Evolutionary conservation across 1,284 basidiomycete species (phyloP).

Genomic region (Chiua sp.): DNA sequence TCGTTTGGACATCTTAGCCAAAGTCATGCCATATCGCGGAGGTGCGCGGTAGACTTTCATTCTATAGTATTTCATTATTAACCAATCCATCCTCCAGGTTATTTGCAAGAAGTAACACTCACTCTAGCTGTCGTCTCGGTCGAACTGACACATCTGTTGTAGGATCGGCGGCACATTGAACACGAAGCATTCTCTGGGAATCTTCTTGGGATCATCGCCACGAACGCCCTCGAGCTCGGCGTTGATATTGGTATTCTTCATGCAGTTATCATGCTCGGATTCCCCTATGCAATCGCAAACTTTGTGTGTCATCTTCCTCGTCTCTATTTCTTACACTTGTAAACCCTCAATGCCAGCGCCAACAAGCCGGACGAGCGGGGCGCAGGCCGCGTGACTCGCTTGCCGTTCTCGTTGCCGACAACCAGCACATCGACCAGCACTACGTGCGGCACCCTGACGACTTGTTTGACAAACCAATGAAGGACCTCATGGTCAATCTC

Average conservation of each 20-base stretch:
- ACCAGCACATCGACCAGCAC: constrained; percentile 78
- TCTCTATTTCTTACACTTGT: neutral
- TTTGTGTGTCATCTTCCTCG: constrained; percentile 54
- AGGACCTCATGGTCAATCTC: constrained; percentile 75
- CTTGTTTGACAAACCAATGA: constrained; percentile 65
- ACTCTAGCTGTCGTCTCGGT: constrained; percentile 16
- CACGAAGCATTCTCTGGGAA: constrained; percentile 86
- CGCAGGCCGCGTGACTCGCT: constrained; percentile 84
- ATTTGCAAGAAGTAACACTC: constrained; percentile 55
- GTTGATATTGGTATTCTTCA: constrained; percentile 91
- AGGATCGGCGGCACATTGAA: constrained; percentile 88
- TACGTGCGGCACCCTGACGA: constrained; percentile 78
- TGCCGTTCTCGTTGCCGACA: constrained; percentile 79
- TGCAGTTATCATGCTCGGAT: constrained; percentile 90
- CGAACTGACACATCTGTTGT: constrained; percentile 11
- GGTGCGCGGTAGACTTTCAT: constrained; percentile 46
- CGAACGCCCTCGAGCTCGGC: constrained; percentile 90
- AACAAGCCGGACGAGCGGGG: constrained; percentile 91
- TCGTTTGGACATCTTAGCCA: constrained; percentile 75
- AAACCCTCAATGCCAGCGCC: constrained; percentile 52
- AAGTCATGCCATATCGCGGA: constrained; percentile 87
- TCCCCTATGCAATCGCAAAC: constrained; percentile 80
- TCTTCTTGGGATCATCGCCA: constrained; percentile 88
- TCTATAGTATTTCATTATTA: neutral
- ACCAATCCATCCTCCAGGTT: constrained; percentile 43